phyloP scores from a whole-genome alignment of 805 yeast genomes.

The Starmerella cellae region DNA sequence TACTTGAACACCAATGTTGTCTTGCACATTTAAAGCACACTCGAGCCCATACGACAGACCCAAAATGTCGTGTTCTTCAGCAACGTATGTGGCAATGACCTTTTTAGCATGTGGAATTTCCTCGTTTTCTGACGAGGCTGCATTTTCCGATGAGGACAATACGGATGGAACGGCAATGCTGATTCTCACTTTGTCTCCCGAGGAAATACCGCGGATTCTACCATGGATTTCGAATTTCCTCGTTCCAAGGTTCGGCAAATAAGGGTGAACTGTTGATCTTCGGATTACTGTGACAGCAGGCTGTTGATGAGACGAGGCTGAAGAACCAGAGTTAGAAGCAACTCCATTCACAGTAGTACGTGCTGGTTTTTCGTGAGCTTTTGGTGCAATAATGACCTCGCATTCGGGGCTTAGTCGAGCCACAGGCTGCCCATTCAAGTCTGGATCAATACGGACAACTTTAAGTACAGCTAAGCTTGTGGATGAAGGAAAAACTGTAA shows the following conservation, averaged over 20 bases:
- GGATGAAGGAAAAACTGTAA: constrained; percentile 60
- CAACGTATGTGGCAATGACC: constrained; percentile 39
- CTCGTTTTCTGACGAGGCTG: constrained; percentile 5
- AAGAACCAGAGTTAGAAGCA: too few species aligned
- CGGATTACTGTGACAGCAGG: background rate
- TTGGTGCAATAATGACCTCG: constrained; percentile 67
- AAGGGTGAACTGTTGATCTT: constrained; percentile 10
- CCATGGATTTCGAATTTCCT: constrained; percentile 13
- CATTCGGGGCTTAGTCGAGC: constrained; percentile 51
- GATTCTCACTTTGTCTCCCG: constrained; percentile 3
- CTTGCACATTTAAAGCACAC: constrained; percentile 41
- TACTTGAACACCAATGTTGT: constrained; percentile 29
- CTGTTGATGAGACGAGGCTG: too few species aligned
- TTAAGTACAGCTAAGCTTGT: constrained; percentile 45
- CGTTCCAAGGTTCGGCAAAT: constrained; percentile 4
- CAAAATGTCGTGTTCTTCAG: constrained; percentile 27
- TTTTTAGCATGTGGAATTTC: constrained; percentile 26
- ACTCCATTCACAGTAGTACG: background rate
- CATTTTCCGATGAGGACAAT: background rate
- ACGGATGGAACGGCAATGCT: constrained; percentile 10
- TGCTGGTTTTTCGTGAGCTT: constrained; percentile 21
- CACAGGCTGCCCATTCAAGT: constrained; percentile 18
- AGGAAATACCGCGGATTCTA: background rate
- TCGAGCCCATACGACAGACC: constrained; percentile 40
- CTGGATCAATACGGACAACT: constrained; percentile 35